phyloP scores from a whole-genome alignment of 1,284 basidiomycete genomes.

The Heterobasidion parviporum region DNA sequence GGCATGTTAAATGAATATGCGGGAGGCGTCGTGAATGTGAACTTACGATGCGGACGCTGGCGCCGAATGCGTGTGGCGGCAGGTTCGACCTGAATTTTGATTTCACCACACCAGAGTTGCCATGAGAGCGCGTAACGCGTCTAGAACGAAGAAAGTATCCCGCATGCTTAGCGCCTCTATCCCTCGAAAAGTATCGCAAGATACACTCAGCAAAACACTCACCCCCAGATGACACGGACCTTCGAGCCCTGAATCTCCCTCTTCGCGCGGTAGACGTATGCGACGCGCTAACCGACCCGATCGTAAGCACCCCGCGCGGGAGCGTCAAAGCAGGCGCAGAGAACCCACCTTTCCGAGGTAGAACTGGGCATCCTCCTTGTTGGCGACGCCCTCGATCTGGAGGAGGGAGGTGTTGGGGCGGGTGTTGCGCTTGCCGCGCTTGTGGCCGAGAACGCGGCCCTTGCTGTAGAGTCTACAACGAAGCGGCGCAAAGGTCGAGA shows the following conservation, averaged over 20 bases:
- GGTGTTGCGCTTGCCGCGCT: slow-evolving; percentile 96
- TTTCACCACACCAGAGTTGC: slow-evolving; percentile 94
- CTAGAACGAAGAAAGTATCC: slow-evolving; percentile 25
- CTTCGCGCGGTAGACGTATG: slow-evolving; percentile 97
- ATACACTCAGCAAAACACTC: slow-evolving; percentile 19
- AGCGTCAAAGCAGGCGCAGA: background rate
- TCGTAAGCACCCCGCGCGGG: background rate
- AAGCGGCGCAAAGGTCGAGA: slow-evolving; percentile 1
- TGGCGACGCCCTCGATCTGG: slow-evolving; percentile 95
- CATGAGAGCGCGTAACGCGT: slow-evolving; percentile 89
- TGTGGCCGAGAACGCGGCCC: slow-evolving; percentile 96
- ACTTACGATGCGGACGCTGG: slow-evolving; percentile 87
- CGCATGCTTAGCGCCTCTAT: too few relatives aligned
- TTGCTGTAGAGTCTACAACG: slow-evolving; percentile 84
- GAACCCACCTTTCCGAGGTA: slow-evolving; percentile 95
- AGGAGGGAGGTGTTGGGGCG: slow-evolving; percentile 93
- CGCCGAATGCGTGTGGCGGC: slow-evolving; percentile 93
- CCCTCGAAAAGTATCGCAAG: too few relatives aligned
- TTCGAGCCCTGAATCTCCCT: slow-evolving; percentile 87
- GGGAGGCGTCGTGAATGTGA: slow-evolving; percentile 1
- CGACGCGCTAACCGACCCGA: slow-evolving; percentile 64
- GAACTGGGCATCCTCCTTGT: slow-evolving; percentile 92
- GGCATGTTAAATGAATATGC: background rate
- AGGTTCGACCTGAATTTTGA: slow-evolving; percentile 97
- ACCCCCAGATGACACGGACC: slow-evolving; percentile 97